Conservation (phyloP, 1,284 basidiomycete genomes). For the Vanrija sp. region DNA sequence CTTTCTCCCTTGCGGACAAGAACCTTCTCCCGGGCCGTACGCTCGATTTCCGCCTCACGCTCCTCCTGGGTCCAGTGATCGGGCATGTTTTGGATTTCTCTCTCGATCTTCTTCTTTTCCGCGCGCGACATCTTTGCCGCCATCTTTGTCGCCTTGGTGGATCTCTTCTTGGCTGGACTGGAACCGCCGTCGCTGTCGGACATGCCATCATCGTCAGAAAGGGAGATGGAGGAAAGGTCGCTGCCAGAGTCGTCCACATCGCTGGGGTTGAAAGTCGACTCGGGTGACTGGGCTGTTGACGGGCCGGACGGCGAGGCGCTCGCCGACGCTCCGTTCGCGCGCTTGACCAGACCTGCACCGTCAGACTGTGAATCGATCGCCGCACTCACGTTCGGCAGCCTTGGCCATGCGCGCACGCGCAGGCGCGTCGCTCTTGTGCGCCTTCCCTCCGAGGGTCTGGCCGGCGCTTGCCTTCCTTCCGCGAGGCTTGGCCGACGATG, state of each 20-base stretch:
- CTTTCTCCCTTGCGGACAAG: conserved; percentile 53
- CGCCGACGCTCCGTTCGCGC: too few species aligned
- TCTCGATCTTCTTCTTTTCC: conserved; percentile 13
- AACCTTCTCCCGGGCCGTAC: conserved; percentile 11
- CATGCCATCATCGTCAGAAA: conserved; percentile 5
- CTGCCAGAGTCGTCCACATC: too few species aligned
- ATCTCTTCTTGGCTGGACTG: background rate
- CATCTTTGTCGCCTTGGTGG: conserved; percentile 5
- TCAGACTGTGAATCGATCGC: background rate
- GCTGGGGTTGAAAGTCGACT: too few species aligned
- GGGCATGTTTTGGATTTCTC: conserved; percentile 12
- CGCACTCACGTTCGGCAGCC: conserved; percentile 11
- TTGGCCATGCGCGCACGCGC: conserved; percentile 8
- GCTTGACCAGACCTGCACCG: background rate
- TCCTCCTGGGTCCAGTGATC: conserved; percentile 11
- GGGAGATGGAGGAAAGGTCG: background rate
- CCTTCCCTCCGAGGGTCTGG: conserved; percentile 6
- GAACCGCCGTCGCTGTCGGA: conserved; percentile 6
- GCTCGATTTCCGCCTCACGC: conserved; percentile 6
- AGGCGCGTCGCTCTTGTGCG: conserved; percentile 16
- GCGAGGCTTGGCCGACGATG: background rate
- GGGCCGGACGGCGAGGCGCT: background rate
- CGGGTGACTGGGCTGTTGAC: too few species aligned
- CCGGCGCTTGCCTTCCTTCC: conserved; percentile 1
- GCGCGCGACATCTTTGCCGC: conserved; percentile 5